phyloP scores from a whole-genome alignment of 352 stramenopile genomes.

The Globisporangium nunn region DNA sequence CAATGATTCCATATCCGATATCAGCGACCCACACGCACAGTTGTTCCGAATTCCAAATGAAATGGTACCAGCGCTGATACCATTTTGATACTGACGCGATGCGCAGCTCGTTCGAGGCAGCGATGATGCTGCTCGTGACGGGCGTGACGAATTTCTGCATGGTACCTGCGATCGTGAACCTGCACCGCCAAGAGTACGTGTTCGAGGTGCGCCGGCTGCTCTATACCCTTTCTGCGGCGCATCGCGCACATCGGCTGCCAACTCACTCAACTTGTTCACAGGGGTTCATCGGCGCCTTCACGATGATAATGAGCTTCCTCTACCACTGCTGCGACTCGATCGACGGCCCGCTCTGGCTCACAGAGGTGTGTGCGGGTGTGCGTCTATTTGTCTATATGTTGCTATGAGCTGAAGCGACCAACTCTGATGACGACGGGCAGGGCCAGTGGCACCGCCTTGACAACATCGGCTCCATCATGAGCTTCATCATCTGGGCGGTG shows the following conservation, averaged over 20 bases:
- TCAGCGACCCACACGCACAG: background rate
- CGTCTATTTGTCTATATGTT: too few species aligned
- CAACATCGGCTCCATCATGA: conserved; percentile 82
- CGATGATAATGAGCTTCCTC: conserved; percentile 72
- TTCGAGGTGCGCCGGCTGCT: conserved; percentile 47
- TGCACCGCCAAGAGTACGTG: conserved; percentile 47
- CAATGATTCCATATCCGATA: too few species aligned
- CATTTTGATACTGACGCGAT: conserved; percentile 16
- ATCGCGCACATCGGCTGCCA: background rate
- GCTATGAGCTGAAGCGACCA: too few species aligned
- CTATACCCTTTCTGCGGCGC: too few species aligned
- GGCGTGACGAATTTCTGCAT: conserved; percentile 77
- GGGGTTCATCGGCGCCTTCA: conserved; percentile 73
- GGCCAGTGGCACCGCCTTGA: conserved; percentile 76
- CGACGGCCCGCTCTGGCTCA: conserved; percentile 65
- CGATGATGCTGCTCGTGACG: conserved; percentile 68
- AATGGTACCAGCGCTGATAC: background rate
- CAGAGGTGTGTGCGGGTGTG: conserved; percentile 25
- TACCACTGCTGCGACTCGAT: conserved; percentile 80
- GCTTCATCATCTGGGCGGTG: conserved; percentile 66
- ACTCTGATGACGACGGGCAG: conserved; percentile 9
- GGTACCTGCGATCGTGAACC: conserved; percentile 56
- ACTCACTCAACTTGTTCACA: conserved; percentile 8
- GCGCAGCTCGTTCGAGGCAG: conserved; percentile 51
- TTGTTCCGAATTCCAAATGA: background rate